Conservation (phyloP, 805 yeast species). For the Metschnikowia rubicola region DNA sequence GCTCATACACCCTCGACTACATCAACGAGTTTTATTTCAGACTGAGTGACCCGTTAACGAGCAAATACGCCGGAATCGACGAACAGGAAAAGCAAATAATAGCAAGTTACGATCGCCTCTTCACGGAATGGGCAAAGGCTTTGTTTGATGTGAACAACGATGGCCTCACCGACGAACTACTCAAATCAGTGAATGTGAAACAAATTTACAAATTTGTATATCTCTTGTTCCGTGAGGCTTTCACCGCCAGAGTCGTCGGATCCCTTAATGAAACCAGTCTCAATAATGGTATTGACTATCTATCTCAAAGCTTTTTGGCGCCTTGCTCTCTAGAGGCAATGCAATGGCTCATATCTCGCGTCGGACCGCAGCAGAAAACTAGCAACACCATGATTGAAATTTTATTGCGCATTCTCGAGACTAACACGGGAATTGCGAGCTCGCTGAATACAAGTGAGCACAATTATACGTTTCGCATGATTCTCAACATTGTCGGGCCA, state of each 20-base stretch:
- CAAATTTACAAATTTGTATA: conserved; percentile 72
- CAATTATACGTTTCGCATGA: conserved; percentile 12
- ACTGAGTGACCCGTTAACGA: conserved; percentile 30
- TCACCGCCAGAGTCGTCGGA: conserved; percentile 54
- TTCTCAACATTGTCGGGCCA: conserved; percentile 15
- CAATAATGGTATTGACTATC: conserved; percentile 80
- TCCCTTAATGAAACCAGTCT: conserved; percentile 57
- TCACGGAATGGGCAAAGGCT: conserved; percentile 74
- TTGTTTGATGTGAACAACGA: conserved; percentile 62
- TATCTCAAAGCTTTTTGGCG: conserved; percentile 74
- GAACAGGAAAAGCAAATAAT: conserved; percentile 32
- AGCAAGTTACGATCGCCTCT: conserved; percentile 31
- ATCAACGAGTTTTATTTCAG: conserved; percentile 32
- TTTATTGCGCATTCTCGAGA: conserved; percentile 13
- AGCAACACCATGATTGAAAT: conserved; percentile 13
- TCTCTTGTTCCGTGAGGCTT: conserved; percentile 66
- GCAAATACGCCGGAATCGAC: conserved; percentile 8
- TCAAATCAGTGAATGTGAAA: conserved; percentile 60
- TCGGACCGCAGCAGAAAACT: conserved; percentile 13
- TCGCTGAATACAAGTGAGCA: conserved; percentile 8
- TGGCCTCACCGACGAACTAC: conserved; percentile 81
- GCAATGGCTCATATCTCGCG: conserved; percentile 26
- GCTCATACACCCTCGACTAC: conserved; percentile 33
- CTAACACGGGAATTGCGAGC: conserved; percentile 8
- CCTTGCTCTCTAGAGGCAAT: conserved; percentile 43